Conservation (phyloP, 768 basidiomycete species). For the Russula brevipes region DNA sequence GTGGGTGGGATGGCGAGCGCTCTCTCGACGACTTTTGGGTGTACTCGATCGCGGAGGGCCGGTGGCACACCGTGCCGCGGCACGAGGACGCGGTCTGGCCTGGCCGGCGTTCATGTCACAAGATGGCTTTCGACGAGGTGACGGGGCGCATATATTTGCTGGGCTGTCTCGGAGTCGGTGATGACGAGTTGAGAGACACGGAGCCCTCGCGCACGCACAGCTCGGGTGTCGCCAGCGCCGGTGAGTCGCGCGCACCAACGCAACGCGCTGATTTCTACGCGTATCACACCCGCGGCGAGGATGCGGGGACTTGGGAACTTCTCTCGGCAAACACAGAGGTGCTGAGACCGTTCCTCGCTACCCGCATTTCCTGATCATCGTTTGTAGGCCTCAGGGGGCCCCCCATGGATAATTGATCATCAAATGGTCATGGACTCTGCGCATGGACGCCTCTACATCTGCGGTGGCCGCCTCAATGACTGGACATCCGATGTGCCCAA, state of each 20-base stretch:
- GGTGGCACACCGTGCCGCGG: conserved; percentile 57
- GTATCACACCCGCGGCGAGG: conserved; percentile 60
- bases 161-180: conserved; percentile 60
- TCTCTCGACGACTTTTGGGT: conserved; percentile 78
- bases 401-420: conserved; percentile 72
- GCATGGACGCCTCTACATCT: conserved; percentile 66
- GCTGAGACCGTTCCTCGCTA: conserved; percentile 26
- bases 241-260: conserved; percentile 18
- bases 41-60: conserved; percentile 53
- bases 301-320: conserved; percentile 67
- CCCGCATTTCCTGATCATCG: not conserved
- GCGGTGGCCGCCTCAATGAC: conserved; percentile 69
- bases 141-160: conserved; percentile 67
- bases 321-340: conserved; percentile 65
- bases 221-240: not conserved
- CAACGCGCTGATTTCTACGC: conserved; percentile 68
- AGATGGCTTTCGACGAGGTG: conserved; percentile 73
- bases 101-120: conserved; percentile 68
- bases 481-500: conserved; percentile 54
- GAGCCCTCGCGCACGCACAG: conserved; percentile 3
- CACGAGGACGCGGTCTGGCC: conserved; percentile 59
- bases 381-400: conserved; percentile 56
- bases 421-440: conserved; percentile 76
- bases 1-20: conserved; percentile 72
- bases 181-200: conserved; percentile 27